These are phyloP conservation scores for Phanerochaete carnosa DNA, from an alignment of 768 basidiomycete species.

Conservation along the genomic window DNA sequence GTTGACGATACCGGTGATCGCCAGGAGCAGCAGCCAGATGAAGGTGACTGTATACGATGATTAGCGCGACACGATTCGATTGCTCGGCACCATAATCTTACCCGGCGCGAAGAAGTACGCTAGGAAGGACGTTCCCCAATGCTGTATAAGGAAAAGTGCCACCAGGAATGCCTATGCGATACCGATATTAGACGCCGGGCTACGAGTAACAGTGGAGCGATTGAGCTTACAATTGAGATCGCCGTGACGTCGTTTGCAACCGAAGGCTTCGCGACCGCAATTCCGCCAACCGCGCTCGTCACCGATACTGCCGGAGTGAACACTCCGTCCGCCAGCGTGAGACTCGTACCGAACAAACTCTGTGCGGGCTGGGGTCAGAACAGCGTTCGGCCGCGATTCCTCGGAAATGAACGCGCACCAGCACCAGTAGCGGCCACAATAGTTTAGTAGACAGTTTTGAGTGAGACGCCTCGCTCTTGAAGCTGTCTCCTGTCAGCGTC, in stretches of 20 bases:
- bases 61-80: not conserved
- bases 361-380: constrained; percentile 17
- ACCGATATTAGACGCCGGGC: not conserved
- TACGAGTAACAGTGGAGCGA: not conserved
- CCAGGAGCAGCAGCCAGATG: constrained; percentile 54
- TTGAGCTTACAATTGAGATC: constrained; percentile 52
- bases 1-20: constrained; percentile 55
- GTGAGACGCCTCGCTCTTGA: not conserved
- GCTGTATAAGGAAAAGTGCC: constrained; percentile 55
- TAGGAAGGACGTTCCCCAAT: constrained; percentile 53
- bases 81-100: constrained; percentile 16
- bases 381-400: not conserved
- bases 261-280: constrained; percentile 54
- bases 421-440: constrained; percentile 51
- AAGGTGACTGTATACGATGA: constrained; percentile 40
- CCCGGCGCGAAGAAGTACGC: constrained; percentile 53
- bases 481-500: constrained; percentile 39
- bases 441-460: constrained; percentile 21
- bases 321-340: constrained; percentile 67
- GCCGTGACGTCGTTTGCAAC: constrained; percentile 44
- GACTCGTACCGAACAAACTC: constrained; percentile 61
- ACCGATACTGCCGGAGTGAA: constrained; percentile 71
- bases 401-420: constrained; percentile 33
- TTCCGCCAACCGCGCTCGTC: constrained; percentile 63
- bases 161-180: constrained; percentile 47